Evolutionary conservation across 768 basidiomycete species (phyloP).

Genomic region (Leccinum rimulosum): DNA sequence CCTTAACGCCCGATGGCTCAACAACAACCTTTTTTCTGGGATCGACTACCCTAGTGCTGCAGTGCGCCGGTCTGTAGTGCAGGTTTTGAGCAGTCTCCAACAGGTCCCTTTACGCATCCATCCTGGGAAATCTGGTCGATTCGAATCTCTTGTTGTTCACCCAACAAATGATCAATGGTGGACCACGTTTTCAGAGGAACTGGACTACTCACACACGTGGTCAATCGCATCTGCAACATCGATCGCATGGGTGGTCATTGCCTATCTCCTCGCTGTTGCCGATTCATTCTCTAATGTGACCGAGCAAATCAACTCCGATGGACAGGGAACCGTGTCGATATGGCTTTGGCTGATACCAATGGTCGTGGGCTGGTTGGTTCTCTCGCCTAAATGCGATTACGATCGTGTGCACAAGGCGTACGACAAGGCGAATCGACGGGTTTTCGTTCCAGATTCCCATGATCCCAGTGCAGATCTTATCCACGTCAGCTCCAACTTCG

Average conservation of each 20-base stretch:
- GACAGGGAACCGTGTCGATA: slow-evolving; percentile 37
- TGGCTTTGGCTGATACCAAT: slow-evolving; percentile 46
- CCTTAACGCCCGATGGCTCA: slow-evolving; percentile 43
- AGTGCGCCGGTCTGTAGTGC: slow-evolving; percentile 24
- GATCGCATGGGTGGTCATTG: slow-evolving; percentile 44
- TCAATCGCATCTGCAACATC: slow-evolving; percentile 38
- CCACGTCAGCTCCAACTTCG: slow-evolving; percentile 7
- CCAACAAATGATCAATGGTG: slow-evolving; percentile 44
- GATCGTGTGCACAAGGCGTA: slow-evolving; percentile 25
- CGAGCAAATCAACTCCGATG: slow-evolving; percentile 28
- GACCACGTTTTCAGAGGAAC: slow-evolving; percentile 29
- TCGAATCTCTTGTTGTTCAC: slow-evolving; percentile 43
- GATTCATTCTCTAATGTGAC: slow-evolving; percentile 16
- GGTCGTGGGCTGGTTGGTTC: slow-evolving; percentile 39
- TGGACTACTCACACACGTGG: slow-evolving; percentile 42
- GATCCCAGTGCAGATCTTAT: not conserved
- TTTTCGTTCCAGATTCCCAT: not conserved
- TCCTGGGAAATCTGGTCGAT: slow-evolving; percentile 23
- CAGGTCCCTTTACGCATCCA: slow-evolving; percentile 38
- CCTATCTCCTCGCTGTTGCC: slow-evolving; percentile 30
- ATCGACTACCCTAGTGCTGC: slow-evolving; percentile 25
- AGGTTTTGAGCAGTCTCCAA: slow-evolving; percentile 39
- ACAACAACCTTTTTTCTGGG: slow-evolving; percentile 29
- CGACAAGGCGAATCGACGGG: slow-evolving; percentile 10
- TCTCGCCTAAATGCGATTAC: slow-evolving; percentile 40